Percentiles rank a stretch among this genome's conserved stretches.
Evolutionary conservation across 2,329 filamentous ascomycete genomes (phyloP).

Genomic region (Sclerotinia glacialis): DNA sequence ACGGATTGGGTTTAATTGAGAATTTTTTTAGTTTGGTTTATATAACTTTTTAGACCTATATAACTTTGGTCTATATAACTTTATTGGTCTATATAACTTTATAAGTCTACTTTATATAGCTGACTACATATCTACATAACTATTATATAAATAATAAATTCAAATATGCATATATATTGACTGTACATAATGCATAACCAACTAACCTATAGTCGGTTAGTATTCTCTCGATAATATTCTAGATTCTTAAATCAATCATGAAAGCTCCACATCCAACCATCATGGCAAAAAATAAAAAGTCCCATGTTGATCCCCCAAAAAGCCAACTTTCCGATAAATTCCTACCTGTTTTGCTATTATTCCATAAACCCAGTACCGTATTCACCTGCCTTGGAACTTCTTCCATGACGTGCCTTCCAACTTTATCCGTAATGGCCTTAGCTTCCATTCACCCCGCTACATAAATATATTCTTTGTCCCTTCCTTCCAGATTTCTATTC

Average conservation of each 20-base stretch:
- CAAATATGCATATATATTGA: no score
- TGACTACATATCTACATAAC: no score
- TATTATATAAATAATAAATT: no score
- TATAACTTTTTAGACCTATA: no score
- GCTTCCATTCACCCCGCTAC: constrained; percentile 12
- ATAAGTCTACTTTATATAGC: background rate
- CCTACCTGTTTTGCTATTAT: background rate
- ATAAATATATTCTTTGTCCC: constrained; percentile 18
- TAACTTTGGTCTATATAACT: no score
- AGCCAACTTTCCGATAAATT: background rate
- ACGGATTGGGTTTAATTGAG: no score
- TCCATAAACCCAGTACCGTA: background rate
- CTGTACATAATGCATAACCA: no score
- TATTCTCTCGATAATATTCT: no score
- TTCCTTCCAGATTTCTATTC: background rate
- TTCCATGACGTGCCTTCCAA: constrained; percentile 19
- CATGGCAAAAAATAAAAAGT: background rate
- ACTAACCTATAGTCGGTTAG: no score
- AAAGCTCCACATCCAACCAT: background rate
- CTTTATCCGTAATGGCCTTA: constrained; percentile 18
- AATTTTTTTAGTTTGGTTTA: no score
- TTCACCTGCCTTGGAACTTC: constrained; percentile 11
- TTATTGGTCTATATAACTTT: background rate
- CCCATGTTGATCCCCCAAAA: background rate
- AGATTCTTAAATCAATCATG: background rate